These are phyloP conservation scores for Tulasnella sp. DNA, from an alignment of 768 basidiomycete species.

Conservation along the genomic window DNA sequence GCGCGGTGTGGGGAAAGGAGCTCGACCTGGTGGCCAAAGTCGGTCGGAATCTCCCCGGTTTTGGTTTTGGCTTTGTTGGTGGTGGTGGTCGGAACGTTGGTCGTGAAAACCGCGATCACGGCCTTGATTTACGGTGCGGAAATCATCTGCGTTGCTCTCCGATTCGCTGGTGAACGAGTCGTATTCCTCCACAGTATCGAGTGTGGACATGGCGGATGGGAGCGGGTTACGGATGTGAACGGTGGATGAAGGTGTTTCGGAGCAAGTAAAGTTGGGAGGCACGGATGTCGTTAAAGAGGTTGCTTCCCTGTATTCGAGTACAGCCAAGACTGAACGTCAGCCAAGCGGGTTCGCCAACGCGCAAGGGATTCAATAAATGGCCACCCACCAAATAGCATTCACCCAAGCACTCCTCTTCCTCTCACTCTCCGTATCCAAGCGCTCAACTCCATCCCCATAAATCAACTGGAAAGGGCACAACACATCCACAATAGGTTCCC, in stretches of 20 bases:
- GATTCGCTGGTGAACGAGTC: not conserved
- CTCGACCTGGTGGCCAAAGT: not conserved
- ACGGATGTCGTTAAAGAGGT: not conserved
- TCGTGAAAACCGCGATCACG: not conserved
- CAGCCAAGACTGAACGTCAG: too few species aligned
- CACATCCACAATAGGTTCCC: constrained; percentile 48
- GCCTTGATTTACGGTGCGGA: not conserved
- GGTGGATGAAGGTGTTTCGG: not conserved
- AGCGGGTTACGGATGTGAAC: not conserved
- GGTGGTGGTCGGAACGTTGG: not conserved
- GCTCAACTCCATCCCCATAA: constrained; percentile 82
- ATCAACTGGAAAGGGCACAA: constrained; percentile 86
- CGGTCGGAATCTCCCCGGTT: not conserved
- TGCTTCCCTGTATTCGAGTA: not conserved
- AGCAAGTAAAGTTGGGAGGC: not conserved
- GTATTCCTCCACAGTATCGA: not conserved
- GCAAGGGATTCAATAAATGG: too few species aligned
- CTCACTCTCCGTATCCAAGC: constrained; percentile 78
- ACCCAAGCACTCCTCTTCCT: constrained; percentile 86
- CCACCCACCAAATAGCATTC: constrained; percentile 71
- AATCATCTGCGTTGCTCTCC: not conserved
- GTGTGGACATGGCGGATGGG: not conserved
- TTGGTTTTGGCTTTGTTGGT: too few species aligned
- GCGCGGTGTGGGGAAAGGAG: not conserved
- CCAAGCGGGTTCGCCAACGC: too few species aligned